Evolutionary conservation across 352 stramenopile species (phyloP).

Genomic region (Phytophthora cactorum): DNA sequence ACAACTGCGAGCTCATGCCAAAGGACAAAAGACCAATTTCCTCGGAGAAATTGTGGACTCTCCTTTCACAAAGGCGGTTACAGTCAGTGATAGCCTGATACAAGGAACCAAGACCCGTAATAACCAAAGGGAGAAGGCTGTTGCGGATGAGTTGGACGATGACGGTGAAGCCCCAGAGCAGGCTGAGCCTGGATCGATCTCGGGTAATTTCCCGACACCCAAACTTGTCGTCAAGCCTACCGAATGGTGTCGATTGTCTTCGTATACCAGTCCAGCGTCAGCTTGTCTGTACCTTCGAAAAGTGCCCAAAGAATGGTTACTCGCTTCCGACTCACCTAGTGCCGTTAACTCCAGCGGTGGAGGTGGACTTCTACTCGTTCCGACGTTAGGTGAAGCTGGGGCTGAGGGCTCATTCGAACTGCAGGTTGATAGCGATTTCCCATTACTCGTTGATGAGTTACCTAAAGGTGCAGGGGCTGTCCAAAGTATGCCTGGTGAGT

Average conservation of each 20-base stretch:
- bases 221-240: conserved; percentile 79
- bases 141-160: conserved; percentile 30
- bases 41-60: conserved; percentile 68
- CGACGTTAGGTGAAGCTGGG: conserved; percentile 74
- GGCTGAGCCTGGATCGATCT: conserved; percentile 5
- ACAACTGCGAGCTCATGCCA: conserved; percentile 49
- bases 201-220: conserved; percentile 45
- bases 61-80: conserved; percentile 41
- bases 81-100: conserved; percentile 31
- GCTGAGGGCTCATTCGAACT: conserved; percentile 82
- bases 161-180: conserved; percentile 19
- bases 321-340: conserved; percentile 25
- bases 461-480: conserved; percentile 56
- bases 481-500: conserved; percentile 84
- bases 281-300: conserved; percentile 73
- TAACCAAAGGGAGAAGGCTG: conserved; percentile 19
- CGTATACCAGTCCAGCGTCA: conserved; percentile 58
- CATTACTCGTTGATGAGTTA: conserved; percentile 68
- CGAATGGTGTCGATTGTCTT: conserved; percentile 75
- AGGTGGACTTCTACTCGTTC: conserved; percentile 73
- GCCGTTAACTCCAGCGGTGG: conserved; percentile 31
- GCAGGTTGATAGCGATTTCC: conserved; percentile 87
- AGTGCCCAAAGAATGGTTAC: conserved; percentile 69
- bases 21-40: conserved; percentile 74
- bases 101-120: conserved; percentile 23